Conservation (phyloP, 2,329 filamentous ascomycete genomes). For the Colletotrichum falcatum region DNA sequence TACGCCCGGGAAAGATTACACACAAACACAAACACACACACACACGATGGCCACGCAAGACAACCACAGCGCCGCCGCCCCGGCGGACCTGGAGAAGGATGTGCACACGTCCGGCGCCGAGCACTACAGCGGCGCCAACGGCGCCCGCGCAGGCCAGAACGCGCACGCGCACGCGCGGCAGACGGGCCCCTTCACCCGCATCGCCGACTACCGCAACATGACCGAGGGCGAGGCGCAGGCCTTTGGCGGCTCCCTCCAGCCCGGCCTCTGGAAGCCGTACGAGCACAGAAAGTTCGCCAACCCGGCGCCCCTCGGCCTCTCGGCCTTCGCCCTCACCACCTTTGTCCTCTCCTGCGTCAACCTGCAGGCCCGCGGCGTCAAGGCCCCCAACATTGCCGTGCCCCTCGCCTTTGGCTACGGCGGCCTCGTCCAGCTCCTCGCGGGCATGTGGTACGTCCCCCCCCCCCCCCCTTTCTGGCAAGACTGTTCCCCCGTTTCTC, state of each 20-base stretch:
- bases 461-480: too few species aligned
- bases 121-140: slow-evolving; percentile 31
- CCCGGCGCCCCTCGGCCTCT: slow-evolving; percentile 81
- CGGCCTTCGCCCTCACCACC: slow-evolving; percentile 84
- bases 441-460: slow-evolving; percentile 86
- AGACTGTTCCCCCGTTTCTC: neutral
- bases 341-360: slow-evolving; percentile 84
- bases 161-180: slow-evolving; percentile 30
- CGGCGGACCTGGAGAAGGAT: slow-evolving; percentile 38
- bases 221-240: slow-evolving; percentile 52
- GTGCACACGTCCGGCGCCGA: slow-evolving; percentile 36
- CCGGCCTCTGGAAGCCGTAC: slow-evolving; percentile 72
- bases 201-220: slow-evolving; percentile 40
- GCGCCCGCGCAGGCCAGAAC: slow-evolving; percentile 27
- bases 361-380: slow-evolving; percentile 71
- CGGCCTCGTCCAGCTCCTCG: slow-evolving; percentile 81
- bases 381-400: slow-evolving; percentile 74
- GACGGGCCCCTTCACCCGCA: slow-evolving; percentile 34
- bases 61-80: slow-evolving; percentile 22
- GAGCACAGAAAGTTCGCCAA: slow-evolving; percentile 82
- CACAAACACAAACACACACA: neutral
- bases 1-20: slow-evolving; percentile 26
- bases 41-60: slow-evolving; percentile 38
- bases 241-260: slow-evolving; percentile 80
- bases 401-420: slow-evolving; percentile 80